These are phyloP conservation scores for Xerocomus spinulosus DNA, from an alignment of 768 basidiomycete species.

Conservation along the genomic window DNA sequence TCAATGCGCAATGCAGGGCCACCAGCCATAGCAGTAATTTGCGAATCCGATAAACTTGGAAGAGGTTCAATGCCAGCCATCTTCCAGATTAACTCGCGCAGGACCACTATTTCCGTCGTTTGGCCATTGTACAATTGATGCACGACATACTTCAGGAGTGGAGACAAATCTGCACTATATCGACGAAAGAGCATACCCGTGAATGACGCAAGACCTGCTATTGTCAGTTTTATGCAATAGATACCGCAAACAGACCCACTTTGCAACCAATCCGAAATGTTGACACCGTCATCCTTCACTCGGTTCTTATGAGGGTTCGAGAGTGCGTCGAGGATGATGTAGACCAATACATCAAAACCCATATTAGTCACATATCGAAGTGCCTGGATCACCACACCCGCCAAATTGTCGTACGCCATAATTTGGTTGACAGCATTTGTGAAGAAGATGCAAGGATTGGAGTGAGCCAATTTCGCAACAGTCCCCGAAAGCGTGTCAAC, in stretches of 20 bases:
- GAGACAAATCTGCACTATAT: slow-evolving; percentile 78
- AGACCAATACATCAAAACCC: slow-evolving; percentile 92
- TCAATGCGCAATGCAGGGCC: slow-evolving; percentile 85
- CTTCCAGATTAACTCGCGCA: slow-evolving; percentile 90
- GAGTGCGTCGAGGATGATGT: slow-evolving; percentile 80
- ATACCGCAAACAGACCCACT: slow-evolving; percentile 51
- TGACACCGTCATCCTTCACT: slow-evolving; percentile 89
- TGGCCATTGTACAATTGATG: slow-evolving; percentile 84
- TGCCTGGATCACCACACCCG: slow-evolving; percentile 83
- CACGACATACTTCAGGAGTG: slow-evolving; percentile 84
- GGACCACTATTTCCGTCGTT: slow-evolving; percentile 82
- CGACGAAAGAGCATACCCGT: slow-evolving; percentile 88
- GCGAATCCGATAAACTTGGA: slow-evolving; percentile 82
- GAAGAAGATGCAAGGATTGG: slow-evolving; percentile 92
- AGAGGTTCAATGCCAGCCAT: slow-evolving; percentile 94
- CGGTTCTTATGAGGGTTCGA: slow-evolving; percentile 77
- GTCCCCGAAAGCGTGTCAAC: slow-evolving; percentile 80
- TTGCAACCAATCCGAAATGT: slow-evolving; percentile 86
- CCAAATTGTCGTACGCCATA: slow-evolving; percentile 94
- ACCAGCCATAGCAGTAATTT: slow-evolving; percentile 87
- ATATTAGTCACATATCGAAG: slow-evolving; percentile 86
- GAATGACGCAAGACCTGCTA: slow-evolving; percentile 83
- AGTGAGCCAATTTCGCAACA: slow-evolving; percentile 90
- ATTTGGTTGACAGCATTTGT: slow-evolving; percentile 86
- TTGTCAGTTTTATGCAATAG: slow-evolving; percentile 17